A percentile compares a stretch with the other conserved stretches of the same genome.
These are phyloP conservation scores for Apiotrichum siamense DNA, from an alignment of 1,284 basidiomycete genomes.

Conservation along the genomic window DNA sequence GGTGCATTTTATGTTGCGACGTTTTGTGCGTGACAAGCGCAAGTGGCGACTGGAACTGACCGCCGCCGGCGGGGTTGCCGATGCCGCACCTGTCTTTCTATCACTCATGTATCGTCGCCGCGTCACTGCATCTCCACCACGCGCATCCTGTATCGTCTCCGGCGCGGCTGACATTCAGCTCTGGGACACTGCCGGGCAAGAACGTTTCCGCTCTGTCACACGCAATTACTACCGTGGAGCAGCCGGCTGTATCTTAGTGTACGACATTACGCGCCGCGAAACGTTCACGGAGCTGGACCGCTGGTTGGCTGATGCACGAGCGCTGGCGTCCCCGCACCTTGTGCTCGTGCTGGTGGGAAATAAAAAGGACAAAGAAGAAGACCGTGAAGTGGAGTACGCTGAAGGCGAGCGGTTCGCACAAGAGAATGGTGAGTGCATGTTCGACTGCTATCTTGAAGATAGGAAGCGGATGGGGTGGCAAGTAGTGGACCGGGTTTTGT, in stretches of 20 bases:
- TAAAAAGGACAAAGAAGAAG: conserved; percentile 89
- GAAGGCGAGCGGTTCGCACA: conserved; percentile 93
- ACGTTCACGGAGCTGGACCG: conserved; percentile 71
- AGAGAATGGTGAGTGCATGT: conserved; percentile 65
- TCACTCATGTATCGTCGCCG: too few species aligned
- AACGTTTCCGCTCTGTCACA: conserved; percentile 92
- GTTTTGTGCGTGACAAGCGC: too few species aligned
- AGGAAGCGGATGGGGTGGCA: too few species aligned
- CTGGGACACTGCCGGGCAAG: conserved; percentile 97
- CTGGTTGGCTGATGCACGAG: conserved; percentile 88
- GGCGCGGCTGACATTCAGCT: conserved; percentile 55
- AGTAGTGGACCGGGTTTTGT: too few species aligned
- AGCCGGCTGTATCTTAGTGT: conserved; percentile 88
- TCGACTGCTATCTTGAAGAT: too few species aligned
- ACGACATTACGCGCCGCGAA: conserved; percentile 75
- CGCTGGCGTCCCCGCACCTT: conserved; percentile 75
- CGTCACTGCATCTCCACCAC: too few species aligned
- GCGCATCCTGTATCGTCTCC: too few species aligned
- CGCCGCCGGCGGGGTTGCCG: too few species aligned
- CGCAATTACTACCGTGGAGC: conserved; percentile 94
- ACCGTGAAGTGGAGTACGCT: conserved; percentile 86
- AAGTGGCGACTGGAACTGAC: too few species aligned
- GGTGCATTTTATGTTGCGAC: too few species aligned
- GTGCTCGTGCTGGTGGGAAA: conserved; percentile 91
- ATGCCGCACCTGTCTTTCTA: too few species aligned